Evolutionary conservation across 768 basidiomycete genomes (phyloP), one percentile per base, ranked within the genome.

Genomic region (Tylopilus subfusipes): DNA sequence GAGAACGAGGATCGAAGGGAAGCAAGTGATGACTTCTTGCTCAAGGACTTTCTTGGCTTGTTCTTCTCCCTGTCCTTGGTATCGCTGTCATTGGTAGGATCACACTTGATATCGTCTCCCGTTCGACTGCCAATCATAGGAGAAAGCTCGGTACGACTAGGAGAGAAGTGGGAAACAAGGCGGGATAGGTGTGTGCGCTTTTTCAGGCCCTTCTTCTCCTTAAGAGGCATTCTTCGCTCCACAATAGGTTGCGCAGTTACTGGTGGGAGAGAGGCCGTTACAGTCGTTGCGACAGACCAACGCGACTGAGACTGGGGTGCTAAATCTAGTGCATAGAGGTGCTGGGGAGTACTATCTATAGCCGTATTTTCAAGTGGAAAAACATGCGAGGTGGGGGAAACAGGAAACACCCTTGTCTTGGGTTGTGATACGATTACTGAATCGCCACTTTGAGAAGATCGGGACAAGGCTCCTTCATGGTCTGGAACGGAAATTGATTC

Each of bases 241-340:
- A 59, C 16, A 0, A 52, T 69, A 1, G 56, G 46, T 22, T 65
- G 59, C 2, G 54, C 22, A 10, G 46, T 47, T 5, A 61, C 65
- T 0, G 59, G 63, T 0, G 63, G 34, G 1, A 66, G 9, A 16
- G 68, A 70, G 1, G 68, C 70, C 0, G 68, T n/a, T n/a, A n/a
- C n/a, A n/a, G n/a, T 72, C 0, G 70, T 70, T 5, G 68, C 64
- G 19, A 68, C 53, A 11, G 68, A 70, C 68, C 68, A 70, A 12
- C 55, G 61, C 0, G 64, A 66, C 47, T 66, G 65, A 12, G 65
- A 56, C 4, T 43, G 34, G 22, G 54, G 24, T 5, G 51, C n/a
- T 9, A 18, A 12, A 9, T 52, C 50, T 3, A 52, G 48, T 4
- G 63, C 13, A 2, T 40, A 42, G 12, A 64, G 59, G n/a, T 30